These are phyloP conservation scores for Phytophthora chlamydospora DNA, from an alignment of 352 stramenopile species.

Conservation along the genomic window DNA sequence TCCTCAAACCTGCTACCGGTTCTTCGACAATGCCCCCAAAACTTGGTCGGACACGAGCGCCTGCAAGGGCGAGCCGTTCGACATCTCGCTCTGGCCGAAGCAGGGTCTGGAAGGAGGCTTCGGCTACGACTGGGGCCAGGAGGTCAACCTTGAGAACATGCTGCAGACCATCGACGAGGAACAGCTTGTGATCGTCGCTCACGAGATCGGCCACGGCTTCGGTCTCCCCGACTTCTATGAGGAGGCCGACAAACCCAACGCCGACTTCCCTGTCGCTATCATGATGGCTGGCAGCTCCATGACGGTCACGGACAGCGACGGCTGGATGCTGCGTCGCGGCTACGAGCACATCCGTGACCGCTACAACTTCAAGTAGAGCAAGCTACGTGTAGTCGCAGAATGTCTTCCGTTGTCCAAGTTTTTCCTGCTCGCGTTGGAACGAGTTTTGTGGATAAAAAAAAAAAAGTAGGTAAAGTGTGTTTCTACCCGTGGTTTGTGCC, in stretches of 20 bases:
- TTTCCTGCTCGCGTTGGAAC: too few relatives aligned
- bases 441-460: too few relatives aligned
- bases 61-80: conserved; percentile 40
- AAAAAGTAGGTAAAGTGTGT: too few relatives aligned
- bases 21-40: conserved; percentile 33
- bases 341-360: conserved; percentile 19
- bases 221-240: conserved; percentile 30
- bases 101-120: conserved; percentile 30
- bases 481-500: too few relatives aligned
- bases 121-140: conserved; percentile 22
- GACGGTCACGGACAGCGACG: conserved; percentile 29
- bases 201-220: conserved; percentile 41
- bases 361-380: conserved; percentile 28
- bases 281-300: conserved; percentile 36
- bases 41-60: conserved; percentile 30
- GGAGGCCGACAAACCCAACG: conserved; percentile 9
- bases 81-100: conserved; percentile 46
- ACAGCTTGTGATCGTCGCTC: conserved; percentile 29
- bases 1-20: conserved; percentile 39
- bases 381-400: background rate
- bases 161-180: conserved; percentile 35
- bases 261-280: conserved; percentile 17
- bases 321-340: conserved; percentile 36
- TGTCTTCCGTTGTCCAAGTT: too few relatives aligned
- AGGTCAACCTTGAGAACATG: conserved; percentile 40